These are phyloP conservation scores for Kwoniella sp. DNA, from an alignment of 768 basidiomycete species.

Conservation along the genomic window DNA sequence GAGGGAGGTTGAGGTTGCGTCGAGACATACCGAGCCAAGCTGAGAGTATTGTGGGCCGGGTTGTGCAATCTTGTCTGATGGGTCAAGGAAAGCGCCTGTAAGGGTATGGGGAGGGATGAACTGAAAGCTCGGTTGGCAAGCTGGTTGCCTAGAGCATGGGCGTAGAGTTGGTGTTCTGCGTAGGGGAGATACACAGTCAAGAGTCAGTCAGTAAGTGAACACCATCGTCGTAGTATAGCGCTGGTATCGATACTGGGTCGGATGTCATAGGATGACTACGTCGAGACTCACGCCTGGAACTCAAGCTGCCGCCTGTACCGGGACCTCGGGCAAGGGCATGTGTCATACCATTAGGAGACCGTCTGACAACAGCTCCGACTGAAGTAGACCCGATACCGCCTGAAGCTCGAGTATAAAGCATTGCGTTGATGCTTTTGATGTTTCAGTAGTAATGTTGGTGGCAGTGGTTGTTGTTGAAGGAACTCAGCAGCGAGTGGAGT, in stretches of 20 bases:
- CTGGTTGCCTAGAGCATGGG: conserved; percentile 12
- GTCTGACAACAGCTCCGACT: conserved; percentile 11
- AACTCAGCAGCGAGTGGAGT: neutral
- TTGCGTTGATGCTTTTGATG: too few species aligned
- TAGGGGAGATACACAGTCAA: neutral
- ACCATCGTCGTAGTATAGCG: too few species aligned
- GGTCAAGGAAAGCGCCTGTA: conserved; percentile 14
- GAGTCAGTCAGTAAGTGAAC: neutral
- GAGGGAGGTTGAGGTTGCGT: conserved; percentile 25
- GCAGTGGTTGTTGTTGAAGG: too few species aligned
- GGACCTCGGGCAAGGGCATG: conserved; percentile 12
- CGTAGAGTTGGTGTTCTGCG: conserved; percentile 20
- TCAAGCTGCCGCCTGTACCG: neutral
- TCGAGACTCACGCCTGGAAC: conserved; percentile 7
- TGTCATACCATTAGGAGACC: conserved; percentile 6
- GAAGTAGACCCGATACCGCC: conserved; percentile 18
- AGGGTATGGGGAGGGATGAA: conserved; percentile 24
- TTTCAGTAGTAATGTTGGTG: too few species aligned
- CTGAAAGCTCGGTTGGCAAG: conserved; percentile 19
- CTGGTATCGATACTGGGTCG: too few species aligned
- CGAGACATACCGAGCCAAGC: conserved; percentile 18
- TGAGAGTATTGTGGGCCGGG: neutral
- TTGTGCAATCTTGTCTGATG: conserved; percentile 13
- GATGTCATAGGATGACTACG: too few species aligned
- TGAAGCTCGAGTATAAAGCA: conserved; percentile 14